A percentile compares a stretch with the other conserved stretches of the same genome.
These are phyloP conservation scores for Fusarium sp. DNA, from an alignment of 2,329 filamentous ascomycete genomes.

Conservation along the genomic window DNA sequence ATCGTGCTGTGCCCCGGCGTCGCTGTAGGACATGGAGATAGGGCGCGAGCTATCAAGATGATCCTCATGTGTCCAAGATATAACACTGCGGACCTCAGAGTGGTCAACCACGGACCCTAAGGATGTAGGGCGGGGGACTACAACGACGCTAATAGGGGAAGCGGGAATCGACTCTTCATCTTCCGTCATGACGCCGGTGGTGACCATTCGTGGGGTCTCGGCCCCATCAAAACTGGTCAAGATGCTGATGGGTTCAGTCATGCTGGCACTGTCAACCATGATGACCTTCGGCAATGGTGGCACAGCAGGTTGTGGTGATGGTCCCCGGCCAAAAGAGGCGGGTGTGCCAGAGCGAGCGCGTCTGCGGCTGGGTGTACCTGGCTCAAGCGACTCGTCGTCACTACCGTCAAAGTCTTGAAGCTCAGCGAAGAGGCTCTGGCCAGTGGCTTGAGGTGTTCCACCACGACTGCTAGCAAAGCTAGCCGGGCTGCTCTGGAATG, in stretches of 20 bases:
- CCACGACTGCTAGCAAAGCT: slow-evolving; percentile 61
- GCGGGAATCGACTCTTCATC: slow-evolving; percentile 31
- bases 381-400: slow-evolving; percentile 71
- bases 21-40: slow-evolving; percentile 61
- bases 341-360: slow-evolving; percentile 58
- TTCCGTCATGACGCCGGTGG: slow-evolving; percentile 20
- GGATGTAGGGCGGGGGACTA: slow-evolving; percentile 51
- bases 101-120: slow-evolving; percentile 53
- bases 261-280: slow-evolving; percentile 67
- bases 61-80: slow-evolving; percentile 41
- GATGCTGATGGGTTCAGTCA: slow-evolving; percentile 65
- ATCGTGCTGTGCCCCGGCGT: slow-evolving; percentile 61
- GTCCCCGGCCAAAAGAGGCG: slow-evolving; percentile 54
- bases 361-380: slow-evolving; percentile 63
- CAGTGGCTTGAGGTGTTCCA: slow-evolving; percentile 57
- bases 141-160: slow-evolving; percentile 43
- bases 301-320: slow-evolving; percentile 57
- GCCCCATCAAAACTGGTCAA: slow-evolving; percentile 23
- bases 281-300: slow-evolving; percentile 60
- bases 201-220: slow-evolving; percentile 16
- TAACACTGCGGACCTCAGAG: slow-evolving; percentile 36
- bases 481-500: slow-evolving; percentile 65
- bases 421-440: slow-evolving; percentile 90
- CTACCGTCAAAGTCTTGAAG: slow-evolving; percentile 80
- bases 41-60: slow-evolving; percentile 50